Conservation (phyloP, 2,329 filamentous ascomycete genomes). For the Ustilaginoidea virens region DNA sequence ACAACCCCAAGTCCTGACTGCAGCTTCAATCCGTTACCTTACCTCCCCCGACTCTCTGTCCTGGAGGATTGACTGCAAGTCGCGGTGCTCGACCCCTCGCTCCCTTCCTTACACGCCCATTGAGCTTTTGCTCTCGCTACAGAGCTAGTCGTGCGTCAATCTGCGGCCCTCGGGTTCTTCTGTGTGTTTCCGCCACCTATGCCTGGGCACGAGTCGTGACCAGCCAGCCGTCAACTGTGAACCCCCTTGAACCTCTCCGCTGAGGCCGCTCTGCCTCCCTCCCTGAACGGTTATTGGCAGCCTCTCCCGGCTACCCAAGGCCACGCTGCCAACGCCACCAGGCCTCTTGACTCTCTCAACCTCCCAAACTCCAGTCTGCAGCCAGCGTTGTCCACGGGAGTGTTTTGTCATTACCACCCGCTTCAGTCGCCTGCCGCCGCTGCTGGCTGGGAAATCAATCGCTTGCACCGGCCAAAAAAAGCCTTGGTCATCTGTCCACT, state of each 20-base stretch:
- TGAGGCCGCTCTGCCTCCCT: too few relatives aligned
- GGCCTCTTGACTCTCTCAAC: conserved; percentile 1
- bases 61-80: too few relatives aligned
- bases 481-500: not conserved
- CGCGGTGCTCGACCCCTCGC: too few relatives aligned
- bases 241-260: too few relatives aligned
- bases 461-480: not conserved
- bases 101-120: too few relatives aligned
- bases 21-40: too few relatives aligned
- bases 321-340: conserved; percentile 7
- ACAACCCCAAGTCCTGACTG: too few relatives aligned
- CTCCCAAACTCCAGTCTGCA: not conserved
- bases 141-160: too few relatives aligned
- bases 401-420: not conserved
- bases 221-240: conserved; percentile 4
- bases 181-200: too few relatives aligned
- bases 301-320: conserved; percentile 5
- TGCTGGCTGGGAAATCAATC: conserved; percentile 1
- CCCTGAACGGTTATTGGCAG: conserved; percentile 6
- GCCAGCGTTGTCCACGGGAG: not conserved
- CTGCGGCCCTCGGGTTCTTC: too few relatives aligned
- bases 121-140: too few relatives aligned
- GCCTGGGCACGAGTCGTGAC: conserved; percentile 6
- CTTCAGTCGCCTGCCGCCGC: not conserved
- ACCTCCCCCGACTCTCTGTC: too few relatives aligned